phyloP scores from a whole-genome alignment of 495 filamentous ascomycete species.

The Trichoderma asperelloides region DNA sequence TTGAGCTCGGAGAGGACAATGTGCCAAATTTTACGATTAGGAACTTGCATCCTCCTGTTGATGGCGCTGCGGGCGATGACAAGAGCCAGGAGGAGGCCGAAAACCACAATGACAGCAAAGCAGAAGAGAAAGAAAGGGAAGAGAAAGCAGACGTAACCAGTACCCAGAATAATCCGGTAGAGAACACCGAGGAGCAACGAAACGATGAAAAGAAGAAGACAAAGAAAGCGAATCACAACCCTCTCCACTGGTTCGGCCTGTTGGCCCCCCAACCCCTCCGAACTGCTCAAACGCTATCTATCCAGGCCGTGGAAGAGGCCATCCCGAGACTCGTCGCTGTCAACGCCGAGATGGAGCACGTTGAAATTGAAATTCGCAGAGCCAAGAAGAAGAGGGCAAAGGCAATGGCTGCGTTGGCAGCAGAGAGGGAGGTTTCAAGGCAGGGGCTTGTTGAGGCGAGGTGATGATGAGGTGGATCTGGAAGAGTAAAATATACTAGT shows the following conservation, averaged over 20 bases:
- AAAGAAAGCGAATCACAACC: conserved; percentile 32
- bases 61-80: neutral
- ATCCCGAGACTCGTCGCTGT: conserved; percentile 37
- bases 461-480: neutral
- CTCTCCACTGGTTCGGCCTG: conserved; percentile 63
- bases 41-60: neutral
- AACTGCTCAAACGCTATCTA: conserved; percentile 43
- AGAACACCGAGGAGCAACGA: conserved; percentile 6
- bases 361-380: conserved; percentile 43
- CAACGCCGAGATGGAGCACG: conserved; percentile 34
- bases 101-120: neutral
- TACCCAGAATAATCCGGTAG: conserved; percentile 3
- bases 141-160: neutral
- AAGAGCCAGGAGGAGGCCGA: neutral
- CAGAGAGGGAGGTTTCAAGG: conserved; percentile 12
- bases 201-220: conserved; percentile 10
- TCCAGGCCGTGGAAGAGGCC: conserved; percentile 34
- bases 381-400: conserved; percentile 42
- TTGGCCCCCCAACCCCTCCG: conserved; percentile 52
- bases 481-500: too few relatives aligned
- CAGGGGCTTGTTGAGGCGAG: neutral
- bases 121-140: neutral
- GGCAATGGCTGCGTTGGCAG: conserved; percentile 20
- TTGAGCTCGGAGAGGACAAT: conserved; percentile 14
- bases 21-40: conserved; percentile 13